These are phyloP conservation scores for Claviceps lovelessii DNA, from an alignment of 2,329 filamentous ascomycete species.

Conservation along the genomic window DNA sequence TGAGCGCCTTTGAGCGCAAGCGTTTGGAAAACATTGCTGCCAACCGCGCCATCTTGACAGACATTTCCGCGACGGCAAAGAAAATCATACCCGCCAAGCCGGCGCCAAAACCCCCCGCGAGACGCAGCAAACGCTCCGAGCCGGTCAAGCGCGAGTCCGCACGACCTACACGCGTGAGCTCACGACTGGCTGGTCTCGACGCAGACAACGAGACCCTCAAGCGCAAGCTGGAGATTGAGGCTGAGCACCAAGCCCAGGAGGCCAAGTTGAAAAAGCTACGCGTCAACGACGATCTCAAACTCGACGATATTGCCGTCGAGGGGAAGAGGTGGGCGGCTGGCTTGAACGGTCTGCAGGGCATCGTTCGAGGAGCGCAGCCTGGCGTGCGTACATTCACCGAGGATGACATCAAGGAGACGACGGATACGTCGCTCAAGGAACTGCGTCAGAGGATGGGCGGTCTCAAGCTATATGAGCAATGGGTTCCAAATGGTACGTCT, in stretches of 20 bases:
- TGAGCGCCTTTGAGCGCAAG: slow-evolving; percentile 79
- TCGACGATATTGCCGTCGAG: slow-evolving; percentile 66
- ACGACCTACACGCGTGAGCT: slow-evolving; percentile 42
- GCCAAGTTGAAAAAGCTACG: slow-evolving; percentile 44
- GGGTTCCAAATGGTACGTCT: slow-evolving; percentile 55
- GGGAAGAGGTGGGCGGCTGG: slow-evolving; percentile 62
- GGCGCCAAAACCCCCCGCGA: slow-evolving; percentile 29
- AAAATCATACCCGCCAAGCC: slow-evolving; percentile 47
- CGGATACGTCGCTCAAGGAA: slow-evolving; percentile 58
- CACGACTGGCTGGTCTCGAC: slow-evolving; percentile 40
- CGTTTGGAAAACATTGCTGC: slow-evolving; percentile 75
- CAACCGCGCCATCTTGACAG: slow-evolving; percentile 67
- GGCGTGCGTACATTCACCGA: slow-evolving; percentile 74
- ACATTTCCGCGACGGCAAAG: slow-evolving; percentile 58
- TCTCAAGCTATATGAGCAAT: slow-evolving; percentile 68
- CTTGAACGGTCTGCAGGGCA: slow-evolving; percentile 46
- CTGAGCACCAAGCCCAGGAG: slow-evolving; percentile 25
- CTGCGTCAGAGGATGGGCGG: slow-evolving; percentile 64
- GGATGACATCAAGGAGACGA: slow-evolving; percentile 69
- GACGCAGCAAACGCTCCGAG: slow-evolving; percentile 19
- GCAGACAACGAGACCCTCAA: slow-evolving; percentile 34
- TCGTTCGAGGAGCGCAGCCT: slow-evolving; percentile 56
- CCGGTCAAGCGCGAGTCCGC: slow-evolving; percentile 32
- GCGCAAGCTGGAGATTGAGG: slow-evolving; percentile 36
- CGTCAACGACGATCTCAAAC: slow-evolving; percentile 44